phyloP scores from a whole-genome alignment of 2,329 filamentous ascomycete species.

The Paracamarosporium sp. region DNA sequence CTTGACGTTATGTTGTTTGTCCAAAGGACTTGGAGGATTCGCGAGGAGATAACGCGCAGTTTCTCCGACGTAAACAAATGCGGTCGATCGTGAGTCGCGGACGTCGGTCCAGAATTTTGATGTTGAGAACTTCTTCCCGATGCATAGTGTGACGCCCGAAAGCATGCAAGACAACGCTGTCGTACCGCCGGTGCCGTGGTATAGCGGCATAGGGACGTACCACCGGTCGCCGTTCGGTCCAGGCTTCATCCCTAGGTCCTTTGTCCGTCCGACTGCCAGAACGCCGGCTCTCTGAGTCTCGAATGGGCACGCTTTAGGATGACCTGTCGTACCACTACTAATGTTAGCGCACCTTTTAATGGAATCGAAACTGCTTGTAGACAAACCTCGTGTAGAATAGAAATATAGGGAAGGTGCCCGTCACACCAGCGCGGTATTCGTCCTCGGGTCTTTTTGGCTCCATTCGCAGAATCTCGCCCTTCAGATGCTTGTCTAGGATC shows the following conservation, averaged over 20 bases:
- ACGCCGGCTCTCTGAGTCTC: conserved; percentile 57
- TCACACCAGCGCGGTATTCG: conserved; percentile 60
- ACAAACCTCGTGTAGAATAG: conserved; percentile 72
- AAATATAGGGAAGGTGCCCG: conserved; percentile 62
- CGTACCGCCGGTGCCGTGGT: conserved; percentile 76
- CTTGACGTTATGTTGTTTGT: conserved; percentile 64
- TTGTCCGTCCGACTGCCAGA: conserved; percentile 45
- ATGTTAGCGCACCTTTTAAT: conserved; percentile 14
- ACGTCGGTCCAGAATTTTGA: conserved; percentile 76
- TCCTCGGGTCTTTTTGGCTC: conserved; percentile 62
- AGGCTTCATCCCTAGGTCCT: conserved; percentile 43
- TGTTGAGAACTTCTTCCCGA: conserved; percentile 72
- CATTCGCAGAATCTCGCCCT: conserved; percentile 55
- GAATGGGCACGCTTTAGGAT: conserved; percentile 74
- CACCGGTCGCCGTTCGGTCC: conserved; percentile 63
- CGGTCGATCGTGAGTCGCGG: conserved; percentile 70
- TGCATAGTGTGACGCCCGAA: conserved; percentile 64
- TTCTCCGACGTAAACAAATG: conserved; percentile 80
- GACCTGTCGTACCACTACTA: conserved; percentile 72
- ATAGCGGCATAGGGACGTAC: conserved; percentile 80
- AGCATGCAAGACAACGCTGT: conserved; percentile 63
- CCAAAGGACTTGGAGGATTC: conserved; percentile 67
- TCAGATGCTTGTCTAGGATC: conserved; percentile 58
- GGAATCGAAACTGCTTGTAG: background rate
- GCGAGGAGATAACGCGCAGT: conserved; percentile 77